Conservation (phyloP, 2,329 filamentous ascomycete genomes). For the Stagonosporopsis tanaceti region DNA sequence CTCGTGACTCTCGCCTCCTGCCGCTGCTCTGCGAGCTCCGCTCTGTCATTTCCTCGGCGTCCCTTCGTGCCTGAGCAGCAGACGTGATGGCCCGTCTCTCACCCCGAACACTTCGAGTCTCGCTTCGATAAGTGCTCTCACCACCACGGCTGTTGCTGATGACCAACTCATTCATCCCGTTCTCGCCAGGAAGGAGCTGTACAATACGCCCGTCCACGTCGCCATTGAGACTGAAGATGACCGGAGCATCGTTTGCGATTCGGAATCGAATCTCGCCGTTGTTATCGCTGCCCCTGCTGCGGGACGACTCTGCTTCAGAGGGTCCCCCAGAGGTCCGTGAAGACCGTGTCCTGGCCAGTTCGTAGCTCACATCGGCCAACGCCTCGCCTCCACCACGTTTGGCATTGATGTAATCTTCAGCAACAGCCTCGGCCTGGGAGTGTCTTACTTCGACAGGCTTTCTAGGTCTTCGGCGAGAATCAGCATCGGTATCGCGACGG, state of each 20-base stretch:
- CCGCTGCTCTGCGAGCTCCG: slow-evolving; percentile 38
- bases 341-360: slow-evolving; percentile 38
- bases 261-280: slow-evolving; percentile 48
- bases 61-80: slow-evolving; percentile 32
- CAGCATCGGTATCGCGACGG: slow-evolving; percentile 36
- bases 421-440: slow-evolving; percentile 20
- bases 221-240: slow-evolving; percentile 47
- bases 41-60: slow-evolving; percentile 42
- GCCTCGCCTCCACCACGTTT: slow-evolving; percentile 39
- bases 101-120: slow-evolving; percentile 35
- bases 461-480: slow-evolving; percentile 30
- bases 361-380: slow-evolving; percentile 40
- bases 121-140: slow-evolving; percentile 38
- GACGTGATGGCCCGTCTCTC: slow-evolving; percentile 30
- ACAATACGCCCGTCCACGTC: slow-evolving; percentile 50
- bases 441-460: slow-evolving; percentile 27
- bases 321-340: slow-evolving; percentile 35
- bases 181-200: slow-evolving; percentile 41
- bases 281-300: slow-evolving; percentile 37
- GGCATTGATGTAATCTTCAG: slow-evolving; percentile 42
- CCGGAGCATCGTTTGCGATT: slow-evolving; percentile 43
- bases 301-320: slow-evolving; percentile 41
- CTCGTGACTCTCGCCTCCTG: slow-evolving; percentile 33
- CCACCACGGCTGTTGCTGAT: slow-evolving; percentile 39
- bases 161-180: slow-evolving; percentile 49